Base-by-base conservation (phyloP, 257 asterid genomes). In the Voacanga thouarsii region DNA sequence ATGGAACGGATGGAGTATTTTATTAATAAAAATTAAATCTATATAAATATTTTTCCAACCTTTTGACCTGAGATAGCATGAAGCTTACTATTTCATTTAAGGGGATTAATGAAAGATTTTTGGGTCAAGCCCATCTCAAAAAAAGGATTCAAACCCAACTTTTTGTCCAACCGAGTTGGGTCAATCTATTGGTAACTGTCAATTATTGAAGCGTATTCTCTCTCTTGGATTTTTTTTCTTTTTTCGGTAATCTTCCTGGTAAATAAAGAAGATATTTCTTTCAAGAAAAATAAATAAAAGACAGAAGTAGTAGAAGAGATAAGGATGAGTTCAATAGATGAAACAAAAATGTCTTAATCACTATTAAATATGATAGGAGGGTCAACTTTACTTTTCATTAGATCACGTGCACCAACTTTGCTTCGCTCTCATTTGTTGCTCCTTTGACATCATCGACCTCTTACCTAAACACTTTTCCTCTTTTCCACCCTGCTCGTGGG, bases 351-450 rank as follows among this genome's bases (percentile, higher is more conserved):
- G 71, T 65, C 71, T 5, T 33, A 33, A 65, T 65, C 71, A 65
- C 19, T 14, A 1, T 7, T 33, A 15, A 65, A 26, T 33, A 65
- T 33, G 0, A 65, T 37, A 6, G 68, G 68, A 30, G n/a, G 71
- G 71, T 33, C 24, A 65, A 65, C 24, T 65, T 65, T 65, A 33
- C 71, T 65, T 65, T 65, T 65, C 71, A 37, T 33, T 65, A 33
- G 71, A 65, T 65, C 71, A 65, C 71, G 71, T 65, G 71, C 71
- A 65, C 71, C n/a, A 65, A 65, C 71, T 65, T 65, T 65, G 21
- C 71, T 64, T 30, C 3, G 3, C 70, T 64, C 70, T 64, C 44
- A 64, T 64, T 64, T 64, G 70, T 28, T 64, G 70, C 7, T 64
- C 44, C 70, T 33, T 65, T 33, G 71, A 33, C 44, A 65, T 65